Evolutionary conservation across 2,329 filamentous ascomycete species (phyloP).

Genomic region (Diaporthe vaccinii): DNA sequence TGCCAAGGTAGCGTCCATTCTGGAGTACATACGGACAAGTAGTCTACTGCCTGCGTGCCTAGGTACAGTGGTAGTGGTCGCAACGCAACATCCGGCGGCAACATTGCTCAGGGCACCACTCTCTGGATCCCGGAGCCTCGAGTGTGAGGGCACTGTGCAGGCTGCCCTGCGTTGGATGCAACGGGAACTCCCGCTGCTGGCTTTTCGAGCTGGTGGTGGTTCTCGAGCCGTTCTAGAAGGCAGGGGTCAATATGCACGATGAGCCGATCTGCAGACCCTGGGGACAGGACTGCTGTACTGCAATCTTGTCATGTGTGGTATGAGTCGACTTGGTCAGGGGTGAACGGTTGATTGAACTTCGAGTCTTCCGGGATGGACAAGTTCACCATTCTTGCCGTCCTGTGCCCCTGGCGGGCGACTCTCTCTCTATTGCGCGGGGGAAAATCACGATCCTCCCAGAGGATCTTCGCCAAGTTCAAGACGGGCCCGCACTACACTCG

Average conservation of each 20-base stretch:
- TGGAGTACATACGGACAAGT: background rate
- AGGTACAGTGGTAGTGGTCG: background rate
- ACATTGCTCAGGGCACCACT: background rate
- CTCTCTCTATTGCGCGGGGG: background rate
- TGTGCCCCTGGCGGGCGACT: background rate
- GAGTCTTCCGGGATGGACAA: background rate
- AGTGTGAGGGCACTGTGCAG: background rate
- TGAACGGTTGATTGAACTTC: background rate
- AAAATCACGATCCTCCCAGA: constrained; percentile 20
- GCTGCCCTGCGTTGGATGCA: background rate
- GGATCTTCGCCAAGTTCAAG: constrained; percentile 24
- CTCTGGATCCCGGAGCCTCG: background rate
- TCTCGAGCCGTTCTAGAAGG: constrained; percentile 31
- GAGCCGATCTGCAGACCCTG: constrained; percentile 24
- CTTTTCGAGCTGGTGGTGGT: background rate
- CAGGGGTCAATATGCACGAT: constrained; percentile 31
- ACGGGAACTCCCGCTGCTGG: constrained; percentile 1
- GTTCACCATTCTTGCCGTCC: background rate
- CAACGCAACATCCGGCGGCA: too few species aligned
- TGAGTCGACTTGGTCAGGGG: constrained; percentile 22
- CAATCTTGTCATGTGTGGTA: constrained; percentile 7
- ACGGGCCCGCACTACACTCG: constrained; percentile 25
- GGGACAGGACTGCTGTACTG: background rate
- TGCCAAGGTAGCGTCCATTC: background rate
- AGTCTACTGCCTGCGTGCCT: background rate